Evolutionary conservation across 2,329 filamentous ascomycete species (phyloP).

Genomic region (Pseudofabraea citricarpa): DNA sequence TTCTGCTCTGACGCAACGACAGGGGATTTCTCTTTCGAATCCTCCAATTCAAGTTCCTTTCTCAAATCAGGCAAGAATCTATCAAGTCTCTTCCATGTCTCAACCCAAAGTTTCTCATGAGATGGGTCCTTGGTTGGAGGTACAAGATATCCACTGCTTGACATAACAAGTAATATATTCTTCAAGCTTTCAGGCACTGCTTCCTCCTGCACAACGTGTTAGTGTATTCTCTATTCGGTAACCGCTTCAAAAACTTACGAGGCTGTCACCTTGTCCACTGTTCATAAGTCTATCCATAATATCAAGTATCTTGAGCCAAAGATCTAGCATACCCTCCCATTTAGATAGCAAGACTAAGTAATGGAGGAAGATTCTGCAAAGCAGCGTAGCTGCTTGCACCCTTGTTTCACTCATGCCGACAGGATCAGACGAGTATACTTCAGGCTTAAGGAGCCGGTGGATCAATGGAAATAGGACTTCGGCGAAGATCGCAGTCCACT

Average conservation of each 20-base stretch:
- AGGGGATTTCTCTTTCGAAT: conserved; percentile 15
- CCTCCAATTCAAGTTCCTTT: conserved; percentile 51
- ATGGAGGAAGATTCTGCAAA: conserved; percentile 94
- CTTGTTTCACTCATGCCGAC: conserved; percentile 93
- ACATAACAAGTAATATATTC: conserved; percentile 94
- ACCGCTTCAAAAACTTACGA: conserved; percentile 55
- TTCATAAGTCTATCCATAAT: conserved; percentile 97
- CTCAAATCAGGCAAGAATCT: conserved; percentile 58
- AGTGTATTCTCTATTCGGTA: conserved; percentile 1
- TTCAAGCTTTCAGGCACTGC: conserved; percentile 93
- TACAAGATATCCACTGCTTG: conserved; percentile 78
- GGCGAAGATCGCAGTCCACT: conserved; percentile 93
- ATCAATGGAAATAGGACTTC: conserved; percentile 94
- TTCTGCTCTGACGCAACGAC: neutral
- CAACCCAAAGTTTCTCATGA: conserved; percentile 53
- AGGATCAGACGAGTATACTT: conserved; percentile 87
- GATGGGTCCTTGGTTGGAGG: conserved; percentile 55
- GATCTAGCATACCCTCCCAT: conserved; percentile 82
- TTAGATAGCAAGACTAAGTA: conserved; percentile 81
- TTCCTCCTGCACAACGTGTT: conserved; percentile 61
- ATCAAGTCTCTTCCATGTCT: conserved; percentile 63
- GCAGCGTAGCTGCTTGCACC: conserved; percentile 81
- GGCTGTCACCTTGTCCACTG: conserved; percentile 82
- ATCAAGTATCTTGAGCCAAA: conserved; percentile 89
- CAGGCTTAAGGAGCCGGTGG: conserved; percentile 80